These are phyloP conservation scores for Helminthosporium solani DNA, from an alignment of 2,329 filamentous ascomycete genomes.

Conservation along the genomic window DNA sequence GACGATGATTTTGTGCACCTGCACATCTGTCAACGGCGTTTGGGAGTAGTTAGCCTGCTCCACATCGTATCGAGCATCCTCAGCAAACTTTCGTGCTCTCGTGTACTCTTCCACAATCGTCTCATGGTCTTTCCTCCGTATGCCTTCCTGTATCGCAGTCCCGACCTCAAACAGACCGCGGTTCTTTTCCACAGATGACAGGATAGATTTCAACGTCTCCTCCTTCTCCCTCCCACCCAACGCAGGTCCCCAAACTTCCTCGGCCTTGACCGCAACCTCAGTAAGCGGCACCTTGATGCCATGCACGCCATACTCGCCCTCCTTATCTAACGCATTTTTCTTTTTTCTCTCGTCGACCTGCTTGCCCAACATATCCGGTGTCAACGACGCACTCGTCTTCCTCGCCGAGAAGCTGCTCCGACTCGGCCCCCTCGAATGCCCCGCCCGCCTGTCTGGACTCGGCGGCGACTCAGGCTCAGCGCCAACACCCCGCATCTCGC, in stretches of 20 bases:
- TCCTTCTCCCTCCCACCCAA: constrained; percentile 89
- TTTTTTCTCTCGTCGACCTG: constrained; percentile 59
- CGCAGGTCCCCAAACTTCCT: constrained; percentile 96
- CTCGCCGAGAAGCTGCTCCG: constrained; percentile 58
- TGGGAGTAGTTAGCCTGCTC: constrained; percentile 51
- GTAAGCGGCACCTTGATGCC: constrained; percentile 80
- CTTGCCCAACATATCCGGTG: constrained; percentile 32
- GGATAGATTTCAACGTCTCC: constrained; percentile 76
- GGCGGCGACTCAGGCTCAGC: constrained; percentile 39
- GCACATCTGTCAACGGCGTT: constrained; percentile 67
- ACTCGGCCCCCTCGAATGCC: constrained; percentile 68
- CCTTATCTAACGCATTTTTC: constrained; percentile 89
- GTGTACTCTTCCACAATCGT: constrained; percentile 82
- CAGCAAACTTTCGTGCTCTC: constrained; percentile 76
- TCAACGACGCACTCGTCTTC: constrained; percentile 41
- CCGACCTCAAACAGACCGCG: constrained; percentile 81
- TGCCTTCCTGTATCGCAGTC: constrained; percentile 73
- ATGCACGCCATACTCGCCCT: constrained; percentile 59
- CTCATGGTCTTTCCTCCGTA: constrained; percentile 90
- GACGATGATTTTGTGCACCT: constrained; percentile 83
- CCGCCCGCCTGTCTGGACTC: constrained; percentile 48
- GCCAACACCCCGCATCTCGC: constrained; percentile 84
- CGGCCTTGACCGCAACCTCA: constrained; percentile 89
- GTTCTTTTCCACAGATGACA: constrained; percentile 74
- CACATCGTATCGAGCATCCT: constrained; percentile 72